Evolutionary conservation across 208 protist genomes (phyloP), one percentile per base, ranked within the genome.

Genomic region (Angomonas deanei): DNA sequence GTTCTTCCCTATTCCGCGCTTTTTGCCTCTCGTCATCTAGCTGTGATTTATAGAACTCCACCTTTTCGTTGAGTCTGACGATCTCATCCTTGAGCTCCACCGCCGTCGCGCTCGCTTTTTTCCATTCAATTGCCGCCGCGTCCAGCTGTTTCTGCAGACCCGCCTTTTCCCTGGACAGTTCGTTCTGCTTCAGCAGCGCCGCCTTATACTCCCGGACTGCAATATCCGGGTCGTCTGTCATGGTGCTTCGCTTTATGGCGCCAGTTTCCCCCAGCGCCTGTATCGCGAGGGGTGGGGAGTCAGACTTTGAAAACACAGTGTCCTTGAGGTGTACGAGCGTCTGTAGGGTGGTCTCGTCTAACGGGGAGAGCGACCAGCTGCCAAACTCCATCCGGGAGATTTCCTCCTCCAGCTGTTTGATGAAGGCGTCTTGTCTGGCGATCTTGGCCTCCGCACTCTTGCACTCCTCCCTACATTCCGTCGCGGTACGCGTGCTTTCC

Each of bases 121-220:
- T 65, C 8, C 38, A 53, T 63, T 88, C 74, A 13, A 68, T 59
- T 15, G 50, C 47, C 31, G 66, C 62, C 23, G 76, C 70, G 11
- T 69, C 59, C 0, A 88, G 61, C 50, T 81, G 72, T 38, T 70
- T 71, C 34, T 72, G 75, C 19, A 96, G 80, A 0, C 46, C 67
- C 1, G 63, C 63, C 68, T 80, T 88, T 68, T 91, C 71, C 33
- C 73, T 55, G 23, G 68, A 11, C 17, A 90, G 71, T 62, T 92
- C 84, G 17, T 57, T 67, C 57, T 92, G 84, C 26, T 77, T 70
- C 58, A 82, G 48, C n/a, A 90, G 34, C 11, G 72, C 76, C 0
- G 64, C 64, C 52, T 78, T 92, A 70, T 92, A 93, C 76, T 93
- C 89, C 0, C 72, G 76, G 50, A 92, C 68, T 0, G 84, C 86